phyloP scores from a whole-genome alignment of 345 rosid genomes.

The Syzygium grande region DNA sequence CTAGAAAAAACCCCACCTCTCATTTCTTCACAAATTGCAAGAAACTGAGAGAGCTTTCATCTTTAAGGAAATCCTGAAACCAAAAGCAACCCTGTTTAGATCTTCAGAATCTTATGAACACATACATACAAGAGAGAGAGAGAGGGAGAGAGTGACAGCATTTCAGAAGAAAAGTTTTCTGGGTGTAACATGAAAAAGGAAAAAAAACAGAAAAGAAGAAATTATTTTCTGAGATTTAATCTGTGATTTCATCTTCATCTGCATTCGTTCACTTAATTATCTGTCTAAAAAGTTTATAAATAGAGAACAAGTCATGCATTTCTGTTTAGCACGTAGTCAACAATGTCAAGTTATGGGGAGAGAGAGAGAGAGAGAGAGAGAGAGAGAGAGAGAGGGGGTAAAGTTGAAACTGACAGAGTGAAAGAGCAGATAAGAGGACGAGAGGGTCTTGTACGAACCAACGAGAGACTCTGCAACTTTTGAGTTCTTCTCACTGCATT shows the following conservation, averaged over 20 bases:
- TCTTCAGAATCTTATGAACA: background rate
- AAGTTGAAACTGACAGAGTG: background rate
- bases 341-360: background rate
- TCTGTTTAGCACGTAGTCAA: background rate
- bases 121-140: background rate
- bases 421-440: background rate
- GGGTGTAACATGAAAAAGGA: background rate
- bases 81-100: background rate
- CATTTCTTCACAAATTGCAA: background rate
- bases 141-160: background rate
- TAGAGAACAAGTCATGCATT: background rate
- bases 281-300: background rate
- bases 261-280: background rate
- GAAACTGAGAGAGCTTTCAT: background rate
- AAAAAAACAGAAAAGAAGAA: background rate
- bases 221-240: background rate
- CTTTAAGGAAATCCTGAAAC: background rate
- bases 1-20: background rate
- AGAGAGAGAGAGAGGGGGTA: background rate
- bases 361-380: background rate
- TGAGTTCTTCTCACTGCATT: background rate
- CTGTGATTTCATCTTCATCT: background rate
- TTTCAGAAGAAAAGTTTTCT: background rate
- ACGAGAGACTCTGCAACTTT: background rate
- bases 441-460: background rate